Evolutionary conservation across 2,329 filamentous ascomycete genomes (phyloP).

Genomic region (Verruconis gallopava): DNA sequence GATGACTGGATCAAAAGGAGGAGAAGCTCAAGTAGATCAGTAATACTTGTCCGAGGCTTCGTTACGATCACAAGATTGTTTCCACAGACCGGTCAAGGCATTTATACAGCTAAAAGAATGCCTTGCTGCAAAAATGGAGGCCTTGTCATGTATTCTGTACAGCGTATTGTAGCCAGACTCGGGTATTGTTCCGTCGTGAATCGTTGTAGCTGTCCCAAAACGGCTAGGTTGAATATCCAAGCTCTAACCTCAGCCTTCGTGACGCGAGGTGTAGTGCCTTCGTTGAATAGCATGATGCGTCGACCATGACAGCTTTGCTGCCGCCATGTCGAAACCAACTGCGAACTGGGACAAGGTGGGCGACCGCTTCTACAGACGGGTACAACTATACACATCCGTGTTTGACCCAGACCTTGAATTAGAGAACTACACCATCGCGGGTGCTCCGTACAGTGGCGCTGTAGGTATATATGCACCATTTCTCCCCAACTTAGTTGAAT

Average conservation of each 20-base stretch:
- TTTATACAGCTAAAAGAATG: no score
- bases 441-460: slow-evolving; percentile 86
- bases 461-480: slow-evolving; percentile 49
- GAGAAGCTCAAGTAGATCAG: background rate
- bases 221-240: background rate
- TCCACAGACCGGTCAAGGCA: no score
- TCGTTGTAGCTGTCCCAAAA: background rate
- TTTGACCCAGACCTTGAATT: slow-evolving; percentile 91
- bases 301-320: background rate
- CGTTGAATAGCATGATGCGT: background rate
- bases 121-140: no score
- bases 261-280: no score
- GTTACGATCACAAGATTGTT: background rate
- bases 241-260: background rate
- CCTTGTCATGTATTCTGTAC: no score
- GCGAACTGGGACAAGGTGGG: slow-evolving; percentile 91
- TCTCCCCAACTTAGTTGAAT: background rate
- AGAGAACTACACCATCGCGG: slow-evolving; percentile 83
- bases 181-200: background rate
- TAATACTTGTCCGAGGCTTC: background rate
- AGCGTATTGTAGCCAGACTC: no score
- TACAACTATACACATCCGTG: slow-evolving; percentile 80
- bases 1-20: background rate
- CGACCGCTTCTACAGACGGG: slow-evolving; percentile 89
- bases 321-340: slow-evolving; percentile 47